Evolutionary conservation across 1,284 basidiomycete species (phyloP), one percentile per base, ranked within the genome.

Genomic region (Trichosporon sp.): DNA sequence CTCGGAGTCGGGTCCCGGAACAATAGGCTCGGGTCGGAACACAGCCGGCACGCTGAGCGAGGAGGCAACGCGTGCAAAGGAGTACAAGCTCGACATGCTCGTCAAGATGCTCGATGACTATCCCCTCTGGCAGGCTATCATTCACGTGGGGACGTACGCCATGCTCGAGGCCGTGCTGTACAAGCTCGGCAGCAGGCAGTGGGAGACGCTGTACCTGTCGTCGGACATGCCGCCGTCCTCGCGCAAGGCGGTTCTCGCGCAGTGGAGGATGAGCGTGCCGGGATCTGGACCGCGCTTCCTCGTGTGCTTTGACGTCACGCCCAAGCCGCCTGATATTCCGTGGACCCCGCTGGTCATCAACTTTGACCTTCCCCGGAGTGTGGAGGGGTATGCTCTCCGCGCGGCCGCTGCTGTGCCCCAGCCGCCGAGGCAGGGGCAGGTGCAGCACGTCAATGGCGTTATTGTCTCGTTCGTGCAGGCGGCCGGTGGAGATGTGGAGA

Each of bases 61-160:
- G 13, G 92, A 95, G 80, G 92, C 87, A 54, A 86, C 87, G 13
- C 90, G 92, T 76, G 93, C 93, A 36, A 86, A 92, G 68, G 95
- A 97, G 80, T 98, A 94, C 91, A 99, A 99, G 81, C 83, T 99
- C 59, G 95, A 99, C 74, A 94, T 93, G 16, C 84, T 99, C 34
- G 88, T 90, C 25, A 95, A 97, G 78, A 83, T 98, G 66, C 88
- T 96, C 69, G 92, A 95, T 58, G 95, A 98, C 76, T 86, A 80
- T 63, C 76, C 79, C 11, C 73, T 82, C 9, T 83, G 84, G 58
- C 91, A 94, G 71, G 91, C 90, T 0, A 88, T 95, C 65, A 89
- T 95, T 49, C 90, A 94, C 73, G 92, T 95, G 33, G 92, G 92
- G 4, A 91, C 91, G 1, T 87, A 91, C 84, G 86, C 85, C 6